These are phyloP conservation scores for Hebeloma cylindrosporum DNA, from an alignment of 768 basidiomycete species.

Conservation along the genomic window DNA sequence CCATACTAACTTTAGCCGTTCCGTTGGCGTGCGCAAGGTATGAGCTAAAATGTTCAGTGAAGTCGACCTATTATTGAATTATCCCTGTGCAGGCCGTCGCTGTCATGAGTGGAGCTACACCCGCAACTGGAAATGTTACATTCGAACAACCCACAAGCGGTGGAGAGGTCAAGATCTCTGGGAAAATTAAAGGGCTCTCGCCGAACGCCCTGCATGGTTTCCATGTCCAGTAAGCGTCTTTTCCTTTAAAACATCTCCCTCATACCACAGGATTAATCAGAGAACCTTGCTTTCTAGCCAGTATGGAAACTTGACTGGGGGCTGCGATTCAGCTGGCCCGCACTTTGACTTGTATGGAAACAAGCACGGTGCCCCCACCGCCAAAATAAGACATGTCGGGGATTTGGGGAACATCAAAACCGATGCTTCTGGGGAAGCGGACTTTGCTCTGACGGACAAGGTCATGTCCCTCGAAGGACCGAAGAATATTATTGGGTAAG, in stretches of 20 bases:
- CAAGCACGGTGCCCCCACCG: conserved; percentile 64
- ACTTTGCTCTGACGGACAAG: conserved; percentile 56
- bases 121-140: conserved; percentile 61
- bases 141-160: conserved; percentile 56
- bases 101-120: conserved; percentile 59
- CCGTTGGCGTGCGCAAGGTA: conserved; percentile 1
- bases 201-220: conserved; percentile 65
- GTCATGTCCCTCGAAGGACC: conserved; percentile 68
- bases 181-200: conserved; percentile 60
- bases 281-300: conserved; percentile 20
- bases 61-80: not conserved
- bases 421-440: conserved; percentile 56
- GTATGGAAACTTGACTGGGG: conserved; percentile 64
- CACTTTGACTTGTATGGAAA: conserved; percentile 76
- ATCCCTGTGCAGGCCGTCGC: conserved; percentile 35
- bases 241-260: not conserved
- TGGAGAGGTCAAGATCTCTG: conserved; percentile 60
- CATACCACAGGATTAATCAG: not conserved
- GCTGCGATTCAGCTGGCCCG: conserved; percentile 65
- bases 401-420: conserved; percentile 74
- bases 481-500: conserved; percentile 66
- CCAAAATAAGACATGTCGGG: conserved; percentile 64
- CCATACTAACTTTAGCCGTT: too few species aligned
- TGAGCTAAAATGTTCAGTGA: not conserved
- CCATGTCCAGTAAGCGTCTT: conserved; percentile 71